Conservation (phyloP, 164 flowering plant genomes). For the Warburgia ugandensis region DNA sequence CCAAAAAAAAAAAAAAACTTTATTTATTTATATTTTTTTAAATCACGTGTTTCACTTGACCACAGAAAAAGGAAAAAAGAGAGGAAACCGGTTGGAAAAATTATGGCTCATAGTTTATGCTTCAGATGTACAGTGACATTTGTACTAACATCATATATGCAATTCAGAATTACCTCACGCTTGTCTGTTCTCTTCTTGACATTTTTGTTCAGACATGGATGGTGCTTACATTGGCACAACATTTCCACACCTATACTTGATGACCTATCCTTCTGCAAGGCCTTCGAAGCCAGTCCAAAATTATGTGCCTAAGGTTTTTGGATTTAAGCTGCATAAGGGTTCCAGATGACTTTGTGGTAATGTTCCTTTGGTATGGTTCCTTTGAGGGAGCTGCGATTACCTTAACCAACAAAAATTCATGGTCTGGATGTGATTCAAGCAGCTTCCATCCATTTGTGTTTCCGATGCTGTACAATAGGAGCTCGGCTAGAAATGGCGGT, state of each 20-base stretch:
- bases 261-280: conserved; percentile 23
- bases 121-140: too few relatives aligned
- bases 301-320: conserved; percentile 23
- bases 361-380: too few relatives aligned
- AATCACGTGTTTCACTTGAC: too few relatives aligned
- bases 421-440: not conserved
- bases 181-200: conserved; percentile 12
- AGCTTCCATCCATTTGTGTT: not conserved
- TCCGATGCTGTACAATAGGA: conserved; percentile 6
- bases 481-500: not conserved
- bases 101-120: too few relatives aligned
- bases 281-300: conserved; percentile 18
- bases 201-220: conserved; percentile 17
- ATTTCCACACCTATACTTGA: conserved; percentile 23
- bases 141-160: too few relatives aligned
- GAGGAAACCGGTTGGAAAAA: too few relatives aligned
- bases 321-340: conserved; percentile 21
- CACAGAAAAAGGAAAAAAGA: too few relatives aligned
- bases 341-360: conserved; percentile 11
- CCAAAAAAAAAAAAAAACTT: too few relatives aligned
- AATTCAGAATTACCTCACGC: not conserved
- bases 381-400: not conserved
- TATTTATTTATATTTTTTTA: too few relatives aligned
- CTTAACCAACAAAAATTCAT: not conserved
- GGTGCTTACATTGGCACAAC: conserved; percentile 24